phyloP scores from a whole-genome alignment of 1,284 basidiomycete species.

The Tylopilus orsonianus region DNA sequence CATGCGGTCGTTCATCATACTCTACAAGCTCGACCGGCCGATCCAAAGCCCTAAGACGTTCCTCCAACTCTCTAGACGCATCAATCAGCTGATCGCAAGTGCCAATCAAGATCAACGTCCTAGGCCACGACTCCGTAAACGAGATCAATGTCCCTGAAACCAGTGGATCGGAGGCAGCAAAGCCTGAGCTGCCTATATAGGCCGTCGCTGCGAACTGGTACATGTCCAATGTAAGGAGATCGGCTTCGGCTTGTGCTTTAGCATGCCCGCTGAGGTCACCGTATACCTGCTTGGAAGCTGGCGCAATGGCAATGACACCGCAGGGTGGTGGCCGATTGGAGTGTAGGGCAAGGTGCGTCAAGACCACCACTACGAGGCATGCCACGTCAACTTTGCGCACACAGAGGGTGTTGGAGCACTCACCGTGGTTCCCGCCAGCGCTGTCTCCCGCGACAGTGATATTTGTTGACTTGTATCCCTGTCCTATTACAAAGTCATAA shows the following conservation, averaged over 20 bases:
- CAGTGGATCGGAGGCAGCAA: slow-evolving; percentile 6
- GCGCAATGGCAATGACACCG: slow-evolving; percentile 12
- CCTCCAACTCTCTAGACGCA: not conserved
- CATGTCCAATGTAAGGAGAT: slow-evolving; percentile 6
- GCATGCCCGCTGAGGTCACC: slow-evolving; percentile 1
- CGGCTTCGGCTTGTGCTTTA: slow-evolving; percentile 1
- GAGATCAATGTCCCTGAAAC: slow-evolving; percentile 12
- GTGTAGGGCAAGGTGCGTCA: slow-evolving; percentile 13
- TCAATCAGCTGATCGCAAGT: slow-evolving; percentile 14
- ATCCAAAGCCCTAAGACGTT: not conserved
- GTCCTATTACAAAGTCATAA: slow-evolving; percentile 14
- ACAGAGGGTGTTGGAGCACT: not conserved
- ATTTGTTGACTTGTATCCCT: slow-evolving; percentile 15
- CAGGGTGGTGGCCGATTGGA: slow-evolving; percentile 8
- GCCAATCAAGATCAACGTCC: slow-evolving; percentile 14
- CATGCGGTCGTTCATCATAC: slow-evolving; percentile 13
- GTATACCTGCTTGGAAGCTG: slow-evolving; percentile 5
- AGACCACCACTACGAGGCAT: slow-evolving; percentile 6
- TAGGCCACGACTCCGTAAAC: slow-evolving; percentile 12
- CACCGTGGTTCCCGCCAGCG: slow-evolving; percentile 18
- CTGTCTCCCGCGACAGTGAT: slow-evolving; percentile 17
- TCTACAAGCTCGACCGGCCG: slow-evolving; percentile 11
- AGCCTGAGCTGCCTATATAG: slow-evolving; percentile 3
- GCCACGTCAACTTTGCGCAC: not conserved
- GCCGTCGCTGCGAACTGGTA: not conserved